Conservation (phyloP, 805 yeast genomes). For the Saccharomyces paradoxus region DNA sequence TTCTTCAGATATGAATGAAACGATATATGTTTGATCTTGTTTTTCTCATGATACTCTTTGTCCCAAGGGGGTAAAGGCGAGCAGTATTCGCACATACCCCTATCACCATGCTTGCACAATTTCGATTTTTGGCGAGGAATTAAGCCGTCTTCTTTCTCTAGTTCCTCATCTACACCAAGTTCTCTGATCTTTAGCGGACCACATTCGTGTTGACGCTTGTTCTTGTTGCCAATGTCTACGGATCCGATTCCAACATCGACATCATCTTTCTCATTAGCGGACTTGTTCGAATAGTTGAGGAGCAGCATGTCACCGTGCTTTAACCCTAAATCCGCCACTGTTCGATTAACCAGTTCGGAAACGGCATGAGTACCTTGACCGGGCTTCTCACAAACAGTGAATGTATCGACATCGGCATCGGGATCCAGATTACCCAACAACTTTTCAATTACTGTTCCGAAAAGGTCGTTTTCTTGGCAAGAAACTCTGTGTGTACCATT, state of each 20-base stretch:
- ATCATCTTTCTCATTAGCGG: background rate
- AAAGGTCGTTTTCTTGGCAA: constrained; percentile 37
- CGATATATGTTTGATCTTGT: constrained; percentile 80
- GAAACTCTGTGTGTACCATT: constrained; percentile 73
- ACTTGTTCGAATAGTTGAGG: constrained; percentile 31
- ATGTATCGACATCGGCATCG: constrained; percentile 18
- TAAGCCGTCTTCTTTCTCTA: constrained; percentile 64
- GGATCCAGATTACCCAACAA: constrained; percentile 23
- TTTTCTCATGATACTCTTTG: constrained; percentile 57
- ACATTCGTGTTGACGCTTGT: background rate
- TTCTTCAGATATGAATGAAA: constrained; percentile 77
- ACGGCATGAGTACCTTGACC: constrained; percentile 24
- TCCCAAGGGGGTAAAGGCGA: constrained; percentile 96
- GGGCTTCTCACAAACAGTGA: constrained; percentile 24
- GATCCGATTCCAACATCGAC: background rate
- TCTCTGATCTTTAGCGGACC: constrained; percentile 36
- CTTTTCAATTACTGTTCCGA: constrained; percentile 38
- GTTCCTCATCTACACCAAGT: constrained; percentile 53
- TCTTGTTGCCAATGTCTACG: background rate
- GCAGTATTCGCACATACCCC: constrained; percentile 97
- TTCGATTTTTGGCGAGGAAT: constrained; percentile 53
- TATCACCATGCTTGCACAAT: constrained; percentile 79
- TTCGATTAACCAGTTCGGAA: constrained; percentile 16
- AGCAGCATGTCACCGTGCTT: constrained; percentile 56
- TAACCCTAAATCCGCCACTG: constrained; percentile 39